A percentile compares a stretch with the other conserved stretches of the same genome.
These are phyloP conservation scores for Citrus sp. DNA, from an alignment of 345 rosid genomes.

Conservation along the genomic window DNA sequence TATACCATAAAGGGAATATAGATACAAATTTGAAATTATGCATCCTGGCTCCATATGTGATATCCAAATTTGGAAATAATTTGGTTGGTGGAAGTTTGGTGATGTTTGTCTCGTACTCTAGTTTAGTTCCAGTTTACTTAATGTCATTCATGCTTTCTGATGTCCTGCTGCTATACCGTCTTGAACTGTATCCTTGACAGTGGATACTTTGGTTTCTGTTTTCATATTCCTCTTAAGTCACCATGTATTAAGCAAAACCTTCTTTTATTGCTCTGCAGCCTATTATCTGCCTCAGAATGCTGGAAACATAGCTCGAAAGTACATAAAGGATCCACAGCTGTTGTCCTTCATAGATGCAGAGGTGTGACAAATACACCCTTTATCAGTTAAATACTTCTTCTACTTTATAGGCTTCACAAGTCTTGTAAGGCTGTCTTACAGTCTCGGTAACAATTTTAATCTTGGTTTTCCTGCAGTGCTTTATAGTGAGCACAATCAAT, in stretches of 20 bases:
- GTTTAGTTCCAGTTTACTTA: background rate
- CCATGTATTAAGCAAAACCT: background rate
- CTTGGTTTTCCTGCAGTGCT: conserved; percentile 61
- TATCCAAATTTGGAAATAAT: background rate
- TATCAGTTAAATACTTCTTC: background rate
- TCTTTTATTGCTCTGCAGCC: conserved; percentile 43
- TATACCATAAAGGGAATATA: background rate
- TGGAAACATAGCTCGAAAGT: conserved; percentile 86
- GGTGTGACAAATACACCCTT: conserved; percentile 40
- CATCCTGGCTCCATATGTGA: background rate
- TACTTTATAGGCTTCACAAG: background rate
- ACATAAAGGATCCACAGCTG: conserved; percentile 75
- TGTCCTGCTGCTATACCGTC: background rate
- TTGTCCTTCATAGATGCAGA: conserved; percentile 95
- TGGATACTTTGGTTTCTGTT: background rate
- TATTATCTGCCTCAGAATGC: conserved; percentile 90
- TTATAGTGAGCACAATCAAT: conserved; percentile 89
- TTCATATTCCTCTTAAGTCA: background rate
- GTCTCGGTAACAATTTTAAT: conserved; percentile 1
- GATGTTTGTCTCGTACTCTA: background rate
- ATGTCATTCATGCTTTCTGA: background rate
- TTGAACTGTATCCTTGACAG: background rate
- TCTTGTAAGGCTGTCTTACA: background rate
- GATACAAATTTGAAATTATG: background rate
- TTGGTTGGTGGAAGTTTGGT: background rate